These are phyloP conservation scores for Cladobotryum mycophilum DNA, from an alignment of 2,329 filamentous ascomycete genomes.

Conservation along the genomic window DNA sequence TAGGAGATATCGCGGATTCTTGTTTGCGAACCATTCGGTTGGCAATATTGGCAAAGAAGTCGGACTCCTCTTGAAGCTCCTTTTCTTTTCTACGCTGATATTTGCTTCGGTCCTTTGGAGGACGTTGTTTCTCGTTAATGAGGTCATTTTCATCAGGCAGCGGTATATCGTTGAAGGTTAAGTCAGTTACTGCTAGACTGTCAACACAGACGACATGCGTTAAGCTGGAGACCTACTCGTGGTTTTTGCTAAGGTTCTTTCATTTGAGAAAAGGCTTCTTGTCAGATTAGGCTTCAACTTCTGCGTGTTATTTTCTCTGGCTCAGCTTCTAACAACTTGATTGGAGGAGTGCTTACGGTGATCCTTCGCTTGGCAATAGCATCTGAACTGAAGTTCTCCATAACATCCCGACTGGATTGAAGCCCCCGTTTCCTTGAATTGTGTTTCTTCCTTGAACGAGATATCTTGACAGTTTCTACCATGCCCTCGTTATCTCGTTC, in stretches of 20 bases:
- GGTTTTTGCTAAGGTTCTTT: slow-evolving; percentile 17
- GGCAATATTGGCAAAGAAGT: slow-evolving; percentile 25
- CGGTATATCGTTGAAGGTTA: slow-evolving; percentile 47
- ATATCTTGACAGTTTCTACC: neutral
- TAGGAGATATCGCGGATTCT: neutral
- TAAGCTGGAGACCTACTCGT: slow-evolving; percentile 13
- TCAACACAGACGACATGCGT: slow-evolving; percentile 11
- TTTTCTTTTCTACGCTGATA: slow-evolving; percentile 24
- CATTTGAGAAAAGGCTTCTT: slow-evolving; percentile 29
- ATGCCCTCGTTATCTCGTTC: neutral
- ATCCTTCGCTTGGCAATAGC: slow-evolving; percentile 39
- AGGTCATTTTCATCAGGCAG: slow-evolving; percentile 25
- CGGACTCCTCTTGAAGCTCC: slow-evolving; percentile 30
- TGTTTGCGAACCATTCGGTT: neutral
- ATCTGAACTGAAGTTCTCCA: slow-evolving; percentile 50
- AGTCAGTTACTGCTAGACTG: slow-evolving; percentile 39
- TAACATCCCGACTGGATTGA: slow-evolving; percentile 39
- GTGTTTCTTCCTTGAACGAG: slow-evolving; percentile 5
- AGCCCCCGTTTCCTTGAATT: slow-evolving; percentile 22
- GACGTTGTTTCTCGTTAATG: neutral
- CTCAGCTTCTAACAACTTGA: neutral
- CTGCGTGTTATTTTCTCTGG: neutral
- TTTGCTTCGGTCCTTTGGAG: slow-evolving; percentile 12
- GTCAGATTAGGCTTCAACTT: slow-evolving; percentile 30
- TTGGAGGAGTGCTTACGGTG: slow-evolving; percentile 20